Base-by-base conservation (phyloP, 2,329 filamentous ascomycete species). In the Xenoacremonium recifei region DNA sequence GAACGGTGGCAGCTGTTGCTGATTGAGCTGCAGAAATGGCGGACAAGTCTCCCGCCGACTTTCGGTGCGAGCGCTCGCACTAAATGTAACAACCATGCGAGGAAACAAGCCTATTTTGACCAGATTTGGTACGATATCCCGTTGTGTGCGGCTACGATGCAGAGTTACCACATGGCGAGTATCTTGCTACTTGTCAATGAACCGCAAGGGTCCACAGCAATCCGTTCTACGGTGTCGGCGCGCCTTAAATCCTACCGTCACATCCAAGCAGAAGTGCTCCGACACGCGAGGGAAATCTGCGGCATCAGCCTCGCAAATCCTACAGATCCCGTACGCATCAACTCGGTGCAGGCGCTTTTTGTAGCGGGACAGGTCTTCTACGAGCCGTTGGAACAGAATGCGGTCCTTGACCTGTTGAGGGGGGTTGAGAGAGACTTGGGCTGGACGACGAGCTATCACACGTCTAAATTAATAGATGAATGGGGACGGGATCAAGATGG, bases 101-200 rank as follows among this genome's bases (percentile, higher is more conserved):
- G 33, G 4, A 15, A 17, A 0, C 17, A 39, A 1, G 37, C n/a
- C 2, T 39, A 29, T 4, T 77, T 74, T 59, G 70, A 62, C 1
- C 77, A 83, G 54, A 71, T 82, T 11, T 85, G 82, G 80, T 84
- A 82, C 58, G 73, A 74, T 38, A 68, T 79, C 1, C 72, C 80
- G 0, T 76, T 85, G 70, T 85, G 80, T 60, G 80, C 77, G 0
- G 80, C 80, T 3, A 79, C 80, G 2, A 84, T 84, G 73, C 80
- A 84, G 53, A 74, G 73, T 44, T 84, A 82, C 49, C 77, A 85
- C 53, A 84, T 85, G 67, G 79, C 78, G 1, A 73, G 78, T 31
- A 79, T 84, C 10, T 70, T 83, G 5, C 59, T 85, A 0, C 69
- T 82, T 11, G 71, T 82, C 48, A 83, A 85, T 20, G 45, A 44